Percentiles rank a stretch among this genome's conserved stretches.
phyloP scores from a whole-genome alignment of 1,284 basidiomycete species.

The Austroboletus niveus region DNA sequence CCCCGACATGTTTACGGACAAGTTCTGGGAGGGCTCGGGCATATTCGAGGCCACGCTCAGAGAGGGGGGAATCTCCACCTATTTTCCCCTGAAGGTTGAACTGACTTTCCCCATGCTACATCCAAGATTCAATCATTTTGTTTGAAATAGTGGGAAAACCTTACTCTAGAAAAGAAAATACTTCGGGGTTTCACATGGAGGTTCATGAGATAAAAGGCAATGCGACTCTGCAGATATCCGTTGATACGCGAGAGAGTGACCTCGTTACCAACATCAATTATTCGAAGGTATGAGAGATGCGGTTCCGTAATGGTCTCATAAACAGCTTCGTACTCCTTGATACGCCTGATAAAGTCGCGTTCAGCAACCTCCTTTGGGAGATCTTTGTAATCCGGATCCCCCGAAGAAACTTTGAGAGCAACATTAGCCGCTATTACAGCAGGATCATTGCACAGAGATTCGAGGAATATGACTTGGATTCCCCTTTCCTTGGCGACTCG shows the following conservation, averaged over 20 bases:
- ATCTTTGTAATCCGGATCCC: constrained; percentile 96
- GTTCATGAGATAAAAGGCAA: constrained; percentile 99
- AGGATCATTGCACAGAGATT: constrained; percentile 93
- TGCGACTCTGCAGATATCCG: constrained; percentile 93
- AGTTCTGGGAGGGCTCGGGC: constrained; percentile 83
- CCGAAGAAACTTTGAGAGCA: constrained; percentile 91
- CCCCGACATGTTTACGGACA: constrained; percentile 89
- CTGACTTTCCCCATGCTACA: constrained; percentile 96
- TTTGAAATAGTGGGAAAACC: constrained; percentile 24
- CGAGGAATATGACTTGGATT: constrained; percentile 91
- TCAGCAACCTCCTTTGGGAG: constrained; percentile 85
- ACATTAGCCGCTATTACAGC: constrained; percentile 93
- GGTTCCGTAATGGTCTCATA: constrained; percentile 94
- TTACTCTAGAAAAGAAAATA: constrained; percentile 93
- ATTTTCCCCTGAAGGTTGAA: constrained; percentile 98
- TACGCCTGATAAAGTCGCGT: constrained; percentile 88
- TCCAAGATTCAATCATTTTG: not conserved
- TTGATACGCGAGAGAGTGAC: constrained; percentile 84
- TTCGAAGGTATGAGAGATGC: constrained; percentile 82
- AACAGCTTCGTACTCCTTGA: constrained; percentile 91
- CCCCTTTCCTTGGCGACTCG: constrained; percentile 89
- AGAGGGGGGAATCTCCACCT: constrained; percentile 91
- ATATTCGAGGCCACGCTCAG: constrained; percentile 83
- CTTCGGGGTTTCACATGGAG: constrained; percentile 94
- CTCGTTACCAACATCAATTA: constrained; percentile 85